Base-by-base conservation (phyloP, 2,329 filamentous ascomycete genomes). In the Fusarium compactum region DNA sequence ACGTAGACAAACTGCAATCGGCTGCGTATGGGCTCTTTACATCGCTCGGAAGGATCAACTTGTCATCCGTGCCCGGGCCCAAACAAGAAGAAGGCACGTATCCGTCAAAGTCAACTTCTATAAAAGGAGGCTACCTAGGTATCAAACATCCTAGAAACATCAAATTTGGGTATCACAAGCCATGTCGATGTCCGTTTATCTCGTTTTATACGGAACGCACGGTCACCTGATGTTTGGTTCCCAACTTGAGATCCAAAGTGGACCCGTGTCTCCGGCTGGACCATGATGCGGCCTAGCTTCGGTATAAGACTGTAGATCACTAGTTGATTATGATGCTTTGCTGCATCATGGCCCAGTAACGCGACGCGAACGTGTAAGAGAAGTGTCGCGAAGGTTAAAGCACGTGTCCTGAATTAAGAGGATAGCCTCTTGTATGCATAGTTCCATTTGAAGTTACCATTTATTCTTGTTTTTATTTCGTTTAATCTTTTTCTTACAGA, bases 301-400 rank as follows among this genome's bases (percentile, higher is more conserved):
- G 20, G 18, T 70, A 70, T 22, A 29, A 27, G 38, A n/a, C 0
- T 54, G 8, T 5, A 18, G 11, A 22, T 18, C 51, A 25, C 4
- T 67, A 53, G 8, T 10, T 38, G 12, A 4, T 2, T 70, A 65
- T 58, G 8, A 3, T 30, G 24, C 15, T 24, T 71, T 61, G 8
- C 15, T 51, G 53, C 52, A 60, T 57, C 15, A 9, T n/a, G 14
- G 6, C n/a, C 15, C 20, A 12, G 29, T 11, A 45, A 60, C 67
- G 67, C 67, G 67, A 54, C 67, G 67, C 64, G 63, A 57, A 54
- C 47, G 62, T 66, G 63, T 66, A 54, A 66, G 48, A 66, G 61
- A 44, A 41, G 30, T 40, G 55, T 48, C 62, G 58, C 48, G 18
- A 67, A 58, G 47, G 34, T 63, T 47, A 24, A 65, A 40, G 47